Percentiles rank a stretch among this genome's conserved stretches.
Evolutionary conservation across 768 basidiomycete species (phyloP).

Genomic region (Megacollybia marginata): DNA sequence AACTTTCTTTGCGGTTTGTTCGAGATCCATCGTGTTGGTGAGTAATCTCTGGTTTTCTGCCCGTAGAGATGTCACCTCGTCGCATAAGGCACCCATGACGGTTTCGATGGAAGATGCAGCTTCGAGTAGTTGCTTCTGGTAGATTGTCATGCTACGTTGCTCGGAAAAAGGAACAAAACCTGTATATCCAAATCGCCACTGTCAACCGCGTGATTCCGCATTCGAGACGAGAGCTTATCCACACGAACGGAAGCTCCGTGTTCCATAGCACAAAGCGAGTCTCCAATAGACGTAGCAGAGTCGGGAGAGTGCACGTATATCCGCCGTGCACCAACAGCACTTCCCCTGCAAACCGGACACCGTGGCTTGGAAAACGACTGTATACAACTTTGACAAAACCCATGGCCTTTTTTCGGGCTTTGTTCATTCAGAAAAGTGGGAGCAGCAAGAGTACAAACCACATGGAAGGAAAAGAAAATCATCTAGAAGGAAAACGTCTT

Average conservation of each 20-base stretch:
- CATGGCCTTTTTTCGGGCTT: neutral
- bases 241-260: too few relatives aligned
- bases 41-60: neutral
- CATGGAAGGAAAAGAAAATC: neutral
- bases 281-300: too few relatives aligned
- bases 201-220: too few relatives aligned
- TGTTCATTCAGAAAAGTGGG: too few relatives aligned
- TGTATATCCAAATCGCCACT: too few relatives aligned
- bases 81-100: too few relatives aligned
- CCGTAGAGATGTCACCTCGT: neutral
- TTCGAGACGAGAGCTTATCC: too few relatives aligned
- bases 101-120: too few relatives aligned
- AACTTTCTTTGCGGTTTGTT: neutral
- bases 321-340: neutral
- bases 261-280: too few relatives aligned
- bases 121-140: too few relatives aligned
- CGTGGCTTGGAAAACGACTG: neutral
- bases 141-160: too few relatives aligned
- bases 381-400: neutral
- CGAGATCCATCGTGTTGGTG: neutral
- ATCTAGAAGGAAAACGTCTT: neutral
- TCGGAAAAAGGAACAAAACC: too few relatives aligned
- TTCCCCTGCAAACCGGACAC: neutral
- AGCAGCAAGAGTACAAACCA: neutral
- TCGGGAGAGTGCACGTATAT: neutral